Evolutionary conservation across 371 early-diverging fungal species (phyloP).

Genomic region (Gilbertella persicaria): DNA sequence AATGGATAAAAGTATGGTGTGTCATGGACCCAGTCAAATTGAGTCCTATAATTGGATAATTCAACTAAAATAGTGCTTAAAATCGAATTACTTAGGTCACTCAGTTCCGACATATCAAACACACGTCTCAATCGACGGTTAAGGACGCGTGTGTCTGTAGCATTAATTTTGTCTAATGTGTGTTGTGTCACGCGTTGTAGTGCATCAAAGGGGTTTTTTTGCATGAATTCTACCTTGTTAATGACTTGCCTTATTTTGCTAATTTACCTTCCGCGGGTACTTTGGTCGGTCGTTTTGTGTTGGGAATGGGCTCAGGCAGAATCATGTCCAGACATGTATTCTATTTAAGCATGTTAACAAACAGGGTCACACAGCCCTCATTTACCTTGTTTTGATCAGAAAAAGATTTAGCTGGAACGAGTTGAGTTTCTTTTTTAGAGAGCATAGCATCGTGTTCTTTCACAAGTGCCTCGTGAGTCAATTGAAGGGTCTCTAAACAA

Average conservation of each 20-base stretch:
- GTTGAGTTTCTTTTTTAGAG: not conserved
- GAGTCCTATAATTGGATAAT: conserved; percentile 45
- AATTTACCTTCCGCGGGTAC: too few relatives aligned
- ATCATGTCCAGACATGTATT: not conserved
- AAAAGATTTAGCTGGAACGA: not conserved
- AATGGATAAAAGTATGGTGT: conserved; percentile 52
- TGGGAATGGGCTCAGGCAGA: not conserved
- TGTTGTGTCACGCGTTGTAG: conserved; percentile 28
- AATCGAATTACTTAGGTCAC: conserved; percentile 71
- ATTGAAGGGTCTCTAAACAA: conserved; percentile 18
- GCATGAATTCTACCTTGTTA: not conserved
- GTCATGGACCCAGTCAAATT: conserved; percentile 53
- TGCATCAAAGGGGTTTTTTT: conserved; percentile 11
- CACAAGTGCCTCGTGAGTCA: conserved; percentile 17
- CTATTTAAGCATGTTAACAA: not conserved
- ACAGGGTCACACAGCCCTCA: not conserved
- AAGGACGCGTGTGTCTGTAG: conserved; percentile 57
- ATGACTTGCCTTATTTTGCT: too few relatives aligned
- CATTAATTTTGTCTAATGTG: conserved; percentile 47
- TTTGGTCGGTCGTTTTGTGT: conserved; percentile 1
- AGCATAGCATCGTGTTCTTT: conserved; percentile 17
- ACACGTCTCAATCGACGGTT: conserved; percentile 58
- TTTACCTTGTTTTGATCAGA: not conserved
- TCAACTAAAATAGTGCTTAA: conserved; percentile 64
- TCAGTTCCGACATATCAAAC: conserved; percentile 72